These are phyloP conservation scores for Bombardia bombarda DNA, from an alignment of 495 filamentous ascomycete genomes.

Conservation along the genomic window DNA sequence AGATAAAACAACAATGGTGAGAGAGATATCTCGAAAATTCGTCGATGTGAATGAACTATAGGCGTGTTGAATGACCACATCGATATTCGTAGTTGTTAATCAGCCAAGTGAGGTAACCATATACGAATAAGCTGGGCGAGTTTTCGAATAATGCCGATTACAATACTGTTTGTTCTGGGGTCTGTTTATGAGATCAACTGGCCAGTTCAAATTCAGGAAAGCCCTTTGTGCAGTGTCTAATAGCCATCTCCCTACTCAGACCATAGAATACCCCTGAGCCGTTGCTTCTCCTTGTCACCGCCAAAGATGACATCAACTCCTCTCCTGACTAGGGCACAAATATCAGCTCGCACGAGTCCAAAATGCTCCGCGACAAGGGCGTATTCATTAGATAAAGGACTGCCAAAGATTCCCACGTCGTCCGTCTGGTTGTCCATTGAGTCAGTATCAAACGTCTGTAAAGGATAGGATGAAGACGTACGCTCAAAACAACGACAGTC, in stretches of 20 bases:
- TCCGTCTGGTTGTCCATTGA: conserved; percentile 51
- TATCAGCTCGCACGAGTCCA: conserved; percentile 42
- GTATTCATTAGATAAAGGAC: conserved; percentile 74
- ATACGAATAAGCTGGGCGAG: too few relatives aligned
- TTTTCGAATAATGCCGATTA: too few relatives aligned
- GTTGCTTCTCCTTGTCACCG: conserved; percentile 50
- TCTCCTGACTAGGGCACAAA: conserved; percentile 49
- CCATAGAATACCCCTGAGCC: conserved; percentile 45
- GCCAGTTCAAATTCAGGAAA: too few relatives aligned
- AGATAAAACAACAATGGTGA: too few relatives aligned
- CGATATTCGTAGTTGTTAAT: too few relatives aligned
- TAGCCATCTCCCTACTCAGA: not conserved
- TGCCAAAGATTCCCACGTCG: conserved; percentile 79
- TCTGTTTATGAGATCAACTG: too few relatives aligned
- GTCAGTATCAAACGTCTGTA: not conserved
- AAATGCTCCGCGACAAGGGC: conserved; percentile 66
- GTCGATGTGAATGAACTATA: too few relatives aligned
- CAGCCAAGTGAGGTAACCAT: too few relatives aligned
- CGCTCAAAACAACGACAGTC: conserved; percentile 28
- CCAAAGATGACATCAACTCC: conserved; percentile 59
- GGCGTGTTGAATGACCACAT: too few relatives aligned
- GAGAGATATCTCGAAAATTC: too few relatives aligned
- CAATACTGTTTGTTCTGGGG: too few relatives aligned
- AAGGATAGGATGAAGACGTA: conserved; percentile 9
- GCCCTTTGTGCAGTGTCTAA: too few relatives aligned